Evolutionary conservation across 2,329 filamentous ascomycete genomes (phyloP).

Genomic region (Neonectria coccinea): DNA sequence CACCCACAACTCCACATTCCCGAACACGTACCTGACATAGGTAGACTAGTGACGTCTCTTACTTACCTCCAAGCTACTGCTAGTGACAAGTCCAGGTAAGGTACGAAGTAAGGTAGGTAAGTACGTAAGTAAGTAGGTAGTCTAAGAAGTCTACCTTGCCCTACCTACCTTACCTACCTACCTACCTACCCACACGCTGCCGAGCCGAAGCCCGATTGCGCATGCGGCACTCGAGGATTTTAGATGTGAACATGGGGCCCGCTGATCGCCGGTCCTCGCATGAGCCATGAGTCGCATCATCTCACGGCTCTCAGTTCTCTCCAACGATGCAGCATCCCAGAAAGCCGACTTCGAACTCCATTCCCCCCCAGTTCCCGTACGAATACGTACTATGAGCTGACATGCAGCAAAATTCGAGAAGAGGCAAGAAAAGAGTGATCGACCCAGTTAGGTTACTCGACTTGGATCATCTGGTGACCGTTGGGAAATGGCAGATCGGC

Average conservation of each 20-base stretch:
- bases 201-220: conserved; percentile 24
- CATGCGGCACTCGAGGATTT: conserved; percentile 16
- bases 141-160: too few species aligned
- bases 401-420: conserved; percentile 16
- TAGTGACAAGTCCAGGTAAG: background rate
- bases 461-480: conserved; percentile 1
- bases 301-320: conserved; percentile 2
- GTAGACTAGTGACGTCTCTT: too few species aligned
- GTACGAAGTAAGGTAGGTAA: background rate
- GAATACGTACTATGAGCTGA: conserved; percentile 14
- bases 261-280: conserved; percentile 17
- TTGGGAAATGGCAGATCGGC: conserved; percentile 3
- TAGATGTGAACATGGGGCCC: conserved; percentile 9
- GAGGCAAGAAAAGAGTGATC: background rate
- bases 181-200: conserved; percentile 13
- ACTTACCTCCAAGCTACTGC: background rate
- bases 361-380: background rate
- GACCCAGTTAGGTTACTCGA: conserved; percentile 10
- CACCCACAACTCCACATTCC: background rate
- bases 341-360: conserved; percentile 12
- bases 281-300: conserved; percentile 6
- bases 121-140: too few species aligned
- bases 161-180: too few species aligned
- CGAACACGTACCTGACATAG: background rate
- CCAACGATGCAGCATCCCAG: conserved; percentile 18